Evolutionary conservation across 2,329 filamentous ascomycete species (phyloP).

Genomic region (Triangularia verruculosa): DNA sequence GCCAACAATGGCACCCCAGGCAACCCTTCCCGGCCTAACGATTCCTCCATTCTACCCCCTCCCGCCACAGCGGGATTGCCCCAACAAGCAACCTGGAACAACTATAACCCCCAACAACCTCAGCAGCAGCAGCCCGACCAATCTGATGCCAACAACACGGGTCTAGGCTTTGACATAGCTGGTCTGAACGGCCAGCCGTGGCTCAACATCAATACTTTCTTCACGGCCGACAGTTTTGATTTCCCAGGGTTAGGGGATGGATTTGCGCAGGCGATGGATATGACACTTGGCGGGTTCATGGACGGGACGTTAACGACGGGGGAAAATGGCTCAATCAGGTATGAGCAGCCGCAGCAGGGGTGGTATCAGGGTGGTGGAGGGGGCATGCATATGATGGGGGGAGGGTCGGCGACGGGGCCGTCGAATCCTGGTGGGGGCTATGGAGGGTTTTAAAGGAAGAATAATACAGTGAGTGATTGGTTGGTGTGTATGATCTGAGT

Average conservation of each 20-base stretch:
- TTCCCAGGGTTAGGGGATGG: constrained; percentile 38
- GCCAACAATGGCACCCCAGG: background rate
- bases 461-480: too few relatives aligned
- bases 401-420: background rate
- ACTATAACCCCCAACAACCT: background rate
- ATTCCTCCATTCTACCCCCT: background rate
- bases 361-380: constrained; percentile 31
- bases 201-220: constrained; percentile 27
- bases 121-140: background rate
- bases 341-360: constrained; percentile 39
- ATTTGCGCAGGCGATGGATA: constrained; percentile 44
- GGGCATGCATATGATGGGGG: background rate
- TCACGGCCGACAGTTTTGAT: constrained; percentile 34
- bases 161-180: constrained; percentile 1
- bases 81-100: background rate
- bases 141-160: too few relatives aligned
- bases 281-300: constrained; percentile 39
- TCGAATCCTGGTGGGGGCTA: background rate
- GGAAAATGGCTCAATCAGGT: constrained; percentile 35
- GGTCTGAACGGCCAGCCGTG: background rate
- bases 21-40: background rate
- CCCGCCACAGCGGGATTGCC: background rate
- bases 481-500: too few relatives aligned
- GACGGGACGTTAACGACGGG: constrained; percentile 29
- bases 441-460: too few relatives aligned